Percentiles rank a stretch among this genome's conserved stretches.
These are phyloP conservation scores for Eucalyptus rudis DNA, from an alignment of 345 rosid species.

Conservation along the genomic window DNA sequence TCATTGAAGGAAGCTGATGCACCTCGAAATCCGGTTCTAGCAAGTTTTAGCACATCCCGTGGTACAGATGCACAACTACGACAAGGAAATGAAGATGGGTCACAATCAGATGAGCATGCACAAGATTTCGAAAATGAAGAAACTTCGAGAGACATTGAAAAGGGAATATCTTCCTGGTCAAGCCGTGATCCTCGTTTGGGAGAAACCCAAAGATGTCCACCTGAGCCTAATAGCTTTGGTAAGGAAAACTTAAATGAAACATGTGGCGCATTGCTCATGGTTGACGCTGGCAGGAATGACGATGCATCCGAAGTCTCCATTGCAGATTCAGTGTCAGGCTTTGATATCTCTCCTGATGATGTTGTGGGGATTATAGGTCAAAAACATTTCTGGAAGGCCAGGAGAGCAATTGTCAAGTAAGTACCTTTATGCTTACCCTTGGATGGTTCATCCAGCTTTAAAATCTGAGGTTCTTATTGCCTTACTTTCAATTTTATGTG, in stretches of 20 bases:
- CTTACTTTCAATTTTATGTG: neutral
- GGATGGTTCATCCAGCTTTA: neutral
- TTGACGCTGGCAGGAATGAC: conserved; percentile 40
- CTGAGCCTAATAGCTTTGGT: conserved; percentile 14
- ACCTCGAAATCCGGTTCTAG: conserved; percentile 1
- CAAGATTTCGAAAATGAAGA: conserved; percentile 1
- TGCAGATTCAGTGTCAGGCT: conserved; percentile 47
- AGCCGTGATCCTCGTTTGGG: conserved; percentile 8
- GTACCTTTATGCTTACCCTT: conserved; percentile 1
- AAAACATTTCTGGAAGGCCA: conserved; percentile 88
- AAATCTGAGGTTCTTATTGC: neutral
- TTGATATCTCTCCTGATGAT: conserved; percentile 71
- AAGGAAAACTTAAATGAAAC: conserved; percentile 11
- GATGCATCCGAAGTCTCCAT: conserved; percentile 50
- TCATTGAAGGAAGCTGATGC: neutral
- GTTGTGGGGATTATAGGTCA: conserved; percentile 85
- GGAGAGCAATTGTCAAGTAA: conserved; percentile 85
- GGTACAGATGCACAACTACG: conserved; percentile 12
- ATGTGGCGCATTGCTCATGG: conserved; percentile 4
- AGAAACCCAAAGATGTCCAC: conserved; percentile 11
- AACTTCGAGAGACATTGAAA: conserved; percentile 6
- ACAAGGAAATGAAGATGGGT: conserved; percentile 12
- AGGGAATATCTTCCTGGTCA: conserved; percentile 5
- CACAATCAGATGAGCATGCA: conserved; percentile 3
- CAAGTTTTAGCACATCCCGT: conserved; percentile 7